Evolutionary conservation across 371 early-diverging fungal genomes (phyloP), one percentile per base, ranked within the genome.

Genomic region (Syncephalastrum racemosum): DNA sequence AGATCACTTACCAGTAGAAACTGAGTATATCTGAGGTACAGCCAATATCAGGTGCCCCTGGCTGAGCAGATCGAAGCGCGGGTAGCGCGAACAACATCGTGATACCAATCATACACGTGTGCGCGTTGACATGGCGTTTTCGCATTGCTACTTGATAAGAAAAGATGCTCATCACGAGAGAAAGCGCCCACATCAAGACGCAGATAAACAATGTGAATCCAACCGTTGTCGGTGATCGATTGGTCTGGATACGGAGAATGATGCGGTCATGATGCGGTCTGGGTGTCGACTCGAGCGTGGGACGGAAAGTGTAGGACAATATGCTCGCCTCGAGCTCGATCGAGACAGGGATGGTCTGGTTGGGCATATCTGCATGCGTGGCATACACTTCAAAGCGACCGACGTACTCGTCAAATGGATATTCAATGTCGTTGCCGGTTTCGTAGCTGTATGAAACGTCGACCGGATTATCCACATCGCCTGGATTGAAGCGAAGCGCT

Each of bases 71-170:
- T 23, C 73, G 50, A 7, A 75, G 56, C 0, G 75, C 69, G 13
- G 75, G 75, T 15, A 75, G 50, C 20, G 75, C 71, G 62, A 75
- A 75, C 16, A 75, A 44, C 63, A 71, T 66, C 20, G 71, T 67
- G 8, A 68, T 56, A 2, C 75, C 75, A 44, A 75, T 50, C 68
- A 71, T 67, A 31, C 65, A 66, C 27, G 69, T 62, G 46, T 70
- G 71, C 19, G 71, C 71, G 40, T 70, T 64, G 2, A 71, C 67
- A 4, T 46, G 58, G 10, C 75, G 56, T 12, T 64, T 56, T 16
- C 59, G 56, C 41, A 65, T 46, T 2, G 60, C 52, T 2, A 75
- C 70, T 42, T 75, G 75, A 45, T 62, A 75, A 3, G 59, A 67
- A 58, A 69, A 67, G n/a, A 69, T 12, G 12, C 61, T 58, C 56